phyloP scores from a whole-genome alignment of 805 yeast species.

The Diddensiella santjacobensis region DNA sequence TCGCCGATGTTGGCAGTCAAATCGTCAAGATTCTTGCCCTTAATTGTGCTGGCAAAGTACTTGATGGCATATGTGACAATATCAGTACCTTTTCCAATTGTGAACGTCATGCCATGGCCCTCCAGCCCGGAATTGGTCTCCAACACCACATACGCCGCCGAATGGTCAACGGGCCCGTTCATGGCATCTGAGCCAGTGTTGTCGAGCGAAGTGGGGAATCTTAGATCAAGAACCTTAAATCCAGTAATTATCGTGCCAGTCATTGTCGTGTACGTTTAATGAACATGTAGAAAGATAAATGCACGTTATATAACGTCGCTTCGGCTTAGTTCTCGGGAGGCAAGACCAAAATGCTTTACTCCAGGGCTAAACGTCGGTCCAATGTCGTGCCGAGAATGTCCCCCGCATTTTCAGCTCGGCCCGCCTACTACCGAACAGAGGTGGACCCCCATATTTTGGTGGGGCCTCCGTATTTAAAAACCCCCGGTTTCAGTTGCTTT shows the following conservation, averaged over 20 bases:
- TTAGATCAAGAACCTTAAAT: conserved; percentile 31
- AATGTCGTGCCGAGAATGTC: too few relatives aligned
- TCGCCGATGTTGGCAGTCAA: conserved; percentile 37
- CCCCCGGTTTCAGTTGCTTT: too few relatives aligned
- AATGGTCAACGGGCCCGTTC: conserved; percentile 38
- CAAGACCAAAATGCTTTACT: too few relatives aligned
- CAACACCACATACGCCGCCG: conserved; percentile 36
- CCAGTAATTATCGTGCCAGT: conserved; percentile 25
- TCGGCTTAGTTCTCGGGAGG: not conserved
- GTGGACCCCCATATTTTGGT: too few relatives aligned
- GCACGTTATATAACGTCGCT: not conserved
- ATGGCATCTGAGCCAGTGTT: conserved; percentile 41
- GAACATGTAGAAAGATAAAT: not conserved
- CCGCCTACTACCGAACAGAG: too few relatives aligned
- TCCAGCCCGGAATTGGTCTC: conserved; percentile 30
- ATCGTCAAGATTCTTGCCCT: conserved; percentile 31
- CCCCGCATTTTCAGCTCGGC: too few relatives aligned
- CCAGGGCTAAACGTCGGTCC: too few relatives aligned
- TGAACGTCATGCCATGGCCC: conserved; percentile 43
- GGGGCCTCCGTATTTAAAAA: too few relatives aligned
- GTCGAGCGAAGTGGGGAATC: conserved; percentile 40
- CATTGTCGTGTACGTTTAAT: not conserved
- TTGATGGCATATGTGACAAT: conserved; percentile 35
- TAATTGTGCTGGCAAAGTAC: conserved; percentile 35
- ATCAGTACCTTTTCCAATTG: conserved; percentile 38